These are phyloP conservation scores for Chalciporus chontae DNA, from an alignment of 768 basidiomycete genomes.

Conservation along the genomic window DNA sequence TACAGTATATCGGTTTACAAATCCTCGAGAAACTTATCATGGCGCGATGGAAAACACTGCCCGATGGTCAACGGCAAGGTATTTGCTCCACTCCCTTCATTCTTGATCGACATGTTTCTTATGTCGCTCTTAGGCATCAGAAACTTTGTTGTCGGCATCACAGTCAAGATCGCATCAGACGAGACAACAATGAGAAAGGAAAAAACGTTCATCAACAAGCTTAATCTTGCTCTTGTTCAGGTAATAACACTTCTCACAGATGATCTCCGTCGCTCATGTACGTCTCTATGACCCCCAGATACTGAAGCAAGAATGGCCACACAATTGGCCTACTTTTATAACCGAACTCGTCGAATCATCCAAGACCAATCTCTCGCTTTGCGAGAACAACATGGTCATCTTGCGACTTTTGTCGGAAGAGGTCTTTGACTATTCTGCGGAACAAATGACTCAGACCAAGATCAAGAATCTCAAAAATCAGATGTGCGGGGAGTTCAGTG, in stretches of 20 bases:
- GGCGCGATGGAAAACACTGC: slow-evolving; percentile 94
- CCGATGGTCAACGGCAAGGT: slow-evolving; percentile 92
- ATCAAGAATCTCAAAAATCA: slow-evolving; percentile 97
- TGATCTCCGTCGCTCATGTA: slow-evolving; percentile 1
- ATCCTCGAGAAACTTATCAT: slow-evolving; percentile 94
- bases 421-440: slow-evolving; percentile 97
- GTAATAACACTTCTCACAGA: slow-evolving; percentile 38
- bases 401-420: slow-evolving; percentile 96
- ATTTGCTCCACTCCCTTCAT: slow-evolving; percentile 2
- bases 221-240: slow-evolving; percentile 94
- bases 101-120: slow-evolving; percentile 7
- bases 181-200: slow-evolving; percentile 85
- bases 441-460: slow-evolving; percentile 97
- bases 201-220: slow-evolving; percentile 93
- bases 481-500: slow-evolving; percentile 95
- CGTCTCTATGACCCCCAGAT: slow-evolving; percentile 51
- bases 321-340: slow-evolving; percentile 98
- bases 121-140: slow-evolving; percentile 65
- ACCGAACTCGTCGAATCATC: slow-evolving; percentile 96
- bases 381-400: slow-evolving; percentile 99
- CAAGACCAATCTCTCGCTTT: slow-evolving; percentile 91
- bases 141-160: slow-evolving; percentile 92
- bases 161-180: slow-evolving; percentile 91
- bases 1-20: slow-evolving; percentile 92
- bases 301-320: slow-evolving; percentile 99